Evolutionary conservation across 169 alveolate genomes (phyloP), one percentile per base, ranked within the genome.

Genomic region (Amoebophrya sp.): DNA sequence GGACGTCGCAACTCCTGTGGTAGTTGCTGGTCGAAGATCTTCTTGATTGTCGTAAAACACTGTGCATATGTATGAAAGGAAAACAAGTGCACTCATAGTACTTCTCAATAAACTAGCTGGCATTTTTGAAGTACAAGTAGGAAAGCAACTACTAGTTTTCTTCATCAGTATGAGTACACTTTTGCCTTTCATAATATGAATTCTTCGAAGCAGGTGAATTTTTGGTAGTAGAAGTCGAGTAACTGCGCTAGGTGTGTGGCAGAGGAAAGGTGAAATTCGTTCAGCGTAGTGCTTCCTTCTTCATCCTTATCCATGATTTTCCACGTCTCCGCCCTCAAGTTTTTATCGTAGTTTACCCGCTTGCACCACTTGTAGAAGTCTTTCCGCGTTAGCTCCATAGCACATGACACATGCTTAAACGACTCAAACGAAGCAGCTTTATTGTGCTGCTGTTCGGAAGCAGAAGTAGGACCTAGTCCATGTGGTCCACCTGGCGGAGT

Each of bases 261-360:
- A 36, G 83, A 6, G 3, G 3, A 0, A 29, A 65, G 38, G 83
- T 65, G 38, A 36, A 65, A 65, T 36, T 65, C 83, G 38, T 65
- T 36, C 33, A 65, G 2, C 36, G 36, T 6, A 29, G 26, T 18
- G 38, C 39, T 65, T 6, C 83, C 83, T 36, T 65, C 39, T 36
- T 65, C 83, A 36, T 65, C 83, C 83, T 65, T 65, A 36, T 65
- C 83, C 36, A 65, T 6, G 36, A 26, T 6, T 26, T 65, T 65
- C 83, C 83, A 65, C 33, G 83, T 36, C n/a, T n/a, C n/a, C n/a
- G n/a, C n/a, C n/a, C n/a, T n/a, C 83, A 65, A 26, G 83, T 65
- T 65, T 36, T 26, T 6, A 18, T 65, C 26, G 83, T 65, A 65
- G 33, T 65, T 1, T 36, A 65, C 83, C 83, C 36, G 36, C 39